phyloP scores from a whole-genome alignment of 2,329 filamentous ascomycete species.

The Pestalotiopsis sp. region DNA sequence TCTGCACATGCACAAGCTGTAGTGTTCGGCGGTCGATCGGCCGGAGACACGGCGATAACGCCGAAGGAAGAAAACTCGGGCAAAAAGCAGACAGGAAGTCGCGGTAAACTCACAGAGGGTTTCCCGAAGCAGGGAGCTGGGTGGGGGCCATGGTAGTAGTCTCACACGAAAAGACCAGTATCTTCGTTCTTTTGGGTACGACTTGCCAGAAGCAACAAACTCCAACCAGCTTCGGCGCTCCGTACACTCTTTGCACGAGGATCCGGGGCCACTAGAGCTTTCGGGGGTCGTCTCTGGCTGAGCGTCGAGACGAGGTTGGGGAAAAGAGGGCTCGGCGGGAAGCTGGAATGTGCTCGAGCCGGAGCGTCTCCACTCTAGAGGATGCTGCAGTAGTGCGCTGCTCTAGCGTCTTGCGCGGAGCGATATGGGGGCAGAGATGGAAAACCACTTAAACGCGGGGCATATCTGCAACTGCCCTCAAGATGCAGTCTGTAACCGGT shows the following conservation, averaged over 20 bases:
- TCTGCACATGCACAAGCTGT: background rate
- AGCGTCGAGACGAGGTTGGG: background rate
- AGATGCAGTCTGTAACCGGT: background rate
- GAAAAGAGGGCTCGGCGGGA: background rate
- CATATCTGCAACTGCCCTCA: background rate
- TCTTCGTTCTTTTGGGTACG: background rate
- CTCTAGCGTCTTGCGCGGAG: background rate
- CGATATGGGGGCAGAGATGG: background rate
- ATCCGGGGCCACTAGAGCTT: background rate
- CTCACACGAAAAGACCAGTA: background rate
- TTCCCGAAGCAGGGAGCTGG: conserved; percentile 43
- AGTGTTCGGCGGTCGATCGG: background rate
- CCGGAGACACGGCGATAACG: background rate
- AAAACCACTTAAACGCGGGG: background rate
- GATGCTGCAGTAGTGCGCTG: background rate
- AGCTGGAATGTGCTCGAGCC: background rate
- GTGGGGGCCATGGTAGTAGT: conserved; percentile 36
- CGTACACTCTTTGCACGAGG: background rate
- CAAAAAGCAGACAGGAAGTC: background rate
- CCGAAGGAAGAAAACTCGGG: background rate
- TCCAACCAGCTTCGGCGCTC: background rate
- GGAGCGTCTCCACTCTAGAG: background rate
- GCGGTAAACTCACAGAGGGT: conserved; percentile 41
- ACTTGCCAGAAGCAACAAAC: background rate
- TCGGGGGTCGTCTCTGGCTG: background rate